Evolutionary conservation across 2,329 filamentous ascomycete species (phyloP), one percentile per base, ranked within the genome.

Genomic region (Thelonectria olida): DNA sequence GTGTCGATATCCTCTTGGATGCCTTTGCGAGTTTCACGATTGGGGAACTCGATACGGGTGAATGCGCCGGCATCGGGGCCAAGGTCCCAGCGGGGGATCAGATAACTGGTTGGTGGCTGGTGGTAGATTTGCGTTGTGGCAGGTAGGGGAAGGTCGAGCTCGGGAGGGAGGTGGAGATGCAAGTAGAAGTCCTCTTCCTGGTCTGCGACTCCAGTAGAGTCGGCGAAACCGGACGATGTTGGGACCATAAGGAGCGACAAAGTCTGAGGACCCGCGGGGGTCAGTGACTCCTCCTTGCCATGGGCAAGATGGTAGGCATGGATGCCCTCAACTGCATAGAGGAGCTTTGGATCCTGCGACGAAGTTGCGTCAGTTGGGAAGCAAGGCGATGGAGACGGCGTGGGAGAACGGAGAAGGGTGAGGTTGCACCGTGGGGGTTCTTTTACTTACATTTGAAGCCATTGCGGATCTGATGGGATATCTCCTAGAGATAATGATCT

Each of bases 41-140:
- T 76, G 0, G 94, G 94, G 68, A 99, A 98, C 75, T 97, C 91
- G 73, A 99, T 93, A 57, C 93, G 87, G 19, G 95, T 97, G 74
- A 98, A 98, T 17, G 93, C 92, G 61, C 93, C 94, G 66, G 90
- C 91, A 58, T 96, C 92, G 1, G 91, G 92, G 4, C 93, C 94
- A 15, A 97, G 81, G 73, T 98, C 95, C 93, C 95, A 97, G 67
- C 95, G 89, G 15, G 96, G 96, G 64, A 99, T 97, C 47, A 98
- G 84, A 74, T 98, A 98, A 81, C 92, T 97, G 65, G 85, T 88
- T 0, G 95, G 95, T 7, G 94, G 93, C 79, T 98, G 93, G 77
- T 97, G 93, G 80, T 97, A 98, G 75, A 99, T 96, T 76, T 98
- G 95, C 0, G 96, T 98, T 0, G 94, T 98, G 17, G 95, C 95